Conservation (phyloP, 2,329 filamentous ascomycete genomes). For the Hymenoscyphus infarciens region DNA sequence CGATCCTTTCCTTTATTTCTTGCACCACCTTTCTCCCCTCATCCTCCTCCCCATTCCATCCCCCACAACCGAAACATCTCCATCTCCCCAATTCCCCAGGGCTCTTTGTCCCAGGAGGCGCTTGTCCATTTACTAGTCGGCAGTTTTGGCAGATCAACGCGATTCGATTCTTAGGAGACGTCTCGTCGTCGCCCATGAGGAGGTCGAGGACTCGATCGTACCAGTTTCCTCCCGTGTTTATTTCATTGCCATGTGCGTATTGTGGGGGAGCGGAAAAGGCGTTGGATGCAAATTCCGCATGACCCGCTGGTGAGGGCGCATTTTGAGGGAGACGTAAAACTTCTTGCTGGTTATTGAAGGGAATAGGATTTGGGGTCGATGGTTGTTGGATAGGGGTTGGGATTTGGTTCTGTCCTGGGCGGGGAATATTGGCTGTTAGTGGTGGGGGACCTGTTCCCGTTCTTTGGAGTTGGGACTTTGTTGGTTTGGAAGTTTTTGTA, state of each 20-base stretch:
- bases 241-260: constrained; percentile 29
- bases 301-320: constrained; percentile 21
- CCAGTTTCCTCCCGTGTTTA: constrained; percentile 59
- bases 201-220: constrained; percentile 93
- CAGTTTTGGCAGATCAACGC: constrained; percentile 81
- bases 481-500: constrained; percentile 17
- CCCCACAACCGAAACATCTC: constrained; percentile 83
- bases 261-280: constrained; percentile 48
- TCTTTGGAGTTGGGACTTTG: constrained; percentile 36
- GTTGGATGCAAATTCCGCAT: constrained; percentile 71
- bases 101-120: constrained; percentile 76
- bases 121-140: constrained; percentile 90
- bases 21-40: constrained; percentile 69
- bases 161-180: constrained; percentile 82
- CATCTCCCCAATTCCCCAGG: constrained; percentile 79
- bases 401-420: constrained; percentile 29
- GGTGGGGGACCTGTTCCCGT: constrained; percentile 56
- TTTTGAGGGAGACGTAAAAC: constrained; percentile 22
- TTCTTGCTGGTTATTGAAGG: constrained; percentile 21
- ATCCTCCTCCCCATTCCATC: constrained; percentile 76
- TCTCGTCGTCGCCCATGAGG: constrained; percentile 92
- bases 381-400: constrained; percentile 23
- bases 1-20: constrained; percentile 33
- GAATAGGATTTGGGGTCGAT: constrained; percentile 19
- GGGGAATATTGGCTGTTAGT: constrained; percentile 59